phyloP scores from a whole-genome alignment of 345 rosid genomes.

The Hypericum androsaemum region DNA sequence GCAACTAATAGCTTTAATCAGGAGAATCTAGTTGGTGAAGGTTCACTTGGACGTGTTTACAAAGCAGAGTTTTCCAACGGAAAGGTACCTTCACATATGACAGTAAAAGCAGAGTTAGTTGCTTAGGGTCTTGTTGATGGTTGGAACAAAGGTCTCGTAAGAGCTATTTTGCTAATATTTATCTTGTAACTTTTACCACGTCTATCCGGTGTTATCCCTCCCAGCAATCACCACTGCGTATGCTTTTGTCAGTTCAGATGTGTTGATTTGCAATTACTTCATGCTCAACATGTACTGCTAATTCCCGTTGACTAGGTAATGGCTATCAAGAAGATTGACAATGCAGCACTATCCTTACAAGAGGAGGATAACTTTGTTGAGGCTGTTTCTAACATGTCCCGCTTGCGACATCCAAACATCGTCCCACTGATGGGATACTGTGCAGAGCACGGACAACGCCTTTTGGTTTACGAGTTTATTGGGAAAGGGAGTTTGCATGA shows the following conservation, averaged over 20 bases:
- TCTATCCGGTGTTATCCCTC: too few species aligned
- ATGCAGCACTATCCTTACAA: constrained; percentile 74
- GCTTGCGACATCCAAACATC: constrained; percentile 85
- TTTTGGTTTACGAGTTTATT: constrained; percentile 71
- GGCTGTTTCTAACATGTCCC: constrained; percentile 89
- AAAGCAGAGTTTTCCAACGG: constrained; percentile 77
- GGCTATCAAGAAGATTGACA: constrained; percentile 95
- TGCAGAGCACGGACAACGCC: constrained; percentile 94
- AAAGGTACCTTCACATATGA: constrained; percentile 36
- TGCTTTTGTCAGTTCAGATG: too few species aligned
- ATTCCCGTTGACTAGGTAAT: constrained; percentile 37
- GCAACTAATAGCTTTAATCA: constrained; percentile 93
- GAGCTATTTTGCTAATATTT: too few species aligned
- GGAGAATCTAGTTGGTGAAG: constrained; percentile 89
- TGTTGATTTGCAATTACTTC: not conserved
- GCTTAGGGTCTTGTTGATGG: not conserved
- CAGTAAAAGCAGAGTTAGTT: not conserved
- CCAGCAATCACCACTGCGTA: too few species aligned
- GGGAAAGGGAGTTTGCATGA: constrained; percentile 81
- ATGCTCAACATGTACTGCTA: not conserved
- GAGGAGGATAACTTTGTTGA: constrained; percentile 91
- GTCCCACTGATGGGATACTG: constrained; percentile 81
- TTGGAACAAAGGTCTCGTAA: too few species aligned
- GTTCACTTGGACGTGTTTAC: constrained; percentile 96
- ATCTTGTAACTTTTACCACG: too few species aligned